Base-by-base conservation (phyloP, 352 stramenopile species). In the Pythium guiyangense region DNA sequence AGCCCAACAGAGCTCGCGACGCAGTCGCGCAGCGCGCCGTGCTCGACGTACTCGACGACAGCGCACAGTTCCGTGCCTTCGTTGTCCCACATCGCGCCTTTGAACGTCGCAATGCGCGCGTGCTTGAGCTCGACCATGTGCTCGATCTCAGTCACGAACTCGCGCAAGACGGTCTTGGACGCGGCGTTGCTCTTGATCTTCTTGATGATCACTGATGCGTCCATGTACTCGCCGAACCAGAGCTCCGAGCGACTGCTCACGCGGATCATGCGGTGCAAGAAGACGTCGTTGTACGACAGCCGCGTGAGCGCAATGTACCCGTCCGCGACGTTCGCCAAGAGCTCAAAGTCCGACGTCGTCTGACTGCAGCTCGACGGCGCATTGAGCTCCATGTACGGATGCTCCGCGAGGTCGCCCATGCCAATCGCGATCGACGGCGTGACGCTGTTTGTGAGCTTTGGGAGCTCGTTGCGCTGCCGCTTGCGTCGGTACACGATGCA, bases 101-200 rank as follows among this genome's bases (percentile, higher is more conserved):
- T 69, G 60, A 92, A 92, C n/a, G 70, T 69, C 25, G 82, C 75
- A 53, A 92, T 88, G 4, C 75, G 73, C 25, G 79, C 64, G 48
- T 92, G 77, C 44, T 84, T 73, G 27, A 90, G 73, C 54, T 76
- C 69, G 35, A 82, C 74, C 69, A 91, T 91, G 45, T 86, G 71
- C 69, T 88, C 79, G 40, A 91, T 86, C 59, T 91, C 81, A 17
- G 81, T 86, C 29, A 91, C 77, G 55, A 88, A 90, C 62, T 87
- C 81, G 29, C 77, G 81, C 53, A 90, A 64, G 20, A 88, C 59
- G 0, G 73, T 61, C 25, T 86, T 83, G 31, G 77, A 84, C 46
- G 80, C 71, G 4, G 81, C 79, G 59, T 82, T 83, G 50, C 66
- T 79, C 64, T 92, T 92, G 63, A 92, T 92, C 61, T 88, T 88